A percentile compares a stretch with the other conserved stretches of the same genome.
Conservation (phyloP, 108 stramenopile genomes). For the Skeletonema potamos region DNA sequence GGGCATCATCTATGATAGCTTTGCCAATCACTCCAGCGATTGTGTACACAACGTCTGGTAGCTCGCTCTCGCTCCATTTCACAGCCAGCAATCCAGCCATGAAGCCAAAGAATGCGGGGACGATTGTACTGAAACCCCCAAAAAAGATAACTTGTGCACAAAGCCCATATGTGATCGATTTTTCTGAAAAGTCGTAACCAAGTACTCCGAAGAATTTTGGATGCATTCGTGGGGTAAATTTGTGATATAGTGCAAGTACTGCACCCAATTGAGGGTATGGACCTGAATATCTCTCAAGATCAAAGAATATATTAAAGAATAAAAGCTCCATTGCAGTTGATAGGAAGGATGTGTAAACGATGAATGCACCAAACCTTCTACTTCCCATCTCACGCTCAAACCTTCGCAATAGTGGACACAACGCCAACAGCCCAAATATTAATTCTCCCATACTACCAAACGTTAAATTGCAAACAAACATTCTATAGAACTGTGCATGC, state of each 20-base stretch:
- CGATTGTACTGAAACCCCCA: slow-evolving; percentile 30
- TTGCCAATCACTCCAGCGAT: slow-evolving; percentile 9
- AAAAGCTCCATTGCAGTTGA: slow-evolving; percentile 43
- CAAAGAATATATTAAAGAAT: slow-evolving; percentile 29
- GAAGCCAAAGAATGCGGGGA: slow-evolving; percentile 35
- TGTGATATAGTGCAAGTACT: slow-evolving; percentile 53
- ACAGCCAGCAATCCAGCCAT: slow-evolving; percentile 29
- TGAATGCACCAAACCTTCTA: slow-evolving; percentile 52
- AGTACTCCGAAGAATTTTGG: slow-evolving; percentile 64
- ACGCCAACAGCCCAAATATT: slow-evolving; percentile 50
- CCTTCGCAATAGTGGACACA: slow-evolving; percentile 49
- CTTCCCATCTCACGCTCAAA: slow-evolving; percentile 81
- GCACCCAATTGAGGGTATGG: slow-evolving; percentile 65
- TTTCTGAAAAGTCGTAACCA: slow-evolving; percentile 73
- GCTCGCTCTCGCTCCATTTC: slow-evolving; percentile 20
- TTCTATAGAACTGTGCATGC: slow-evolving; percentile 43
- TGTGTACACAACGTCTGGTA: slow-evolving; percentile 33
- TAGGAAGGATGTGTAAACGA: slow-evolving; percentile 28
- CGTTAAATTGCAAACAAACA: slow-evolving; percentile 48
- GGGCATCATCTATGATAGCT: slow-evolving; percentile 35
- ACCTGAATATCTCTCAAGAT: slow-evolving; percentile 39
- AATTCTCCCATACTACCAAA: slow-evolving; percentile 63
- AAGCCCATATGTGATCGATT: slow-evolving; percentile 55
- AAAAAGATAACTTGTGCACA: slow-evolving; percentile 46
- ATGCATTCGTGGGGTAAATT: slow-evolving; percentile 66